Evolutionary conservation across 768 basidiomycete genomes (phyloP).

Genomic region (Fomitopsis serialis): DNA sequence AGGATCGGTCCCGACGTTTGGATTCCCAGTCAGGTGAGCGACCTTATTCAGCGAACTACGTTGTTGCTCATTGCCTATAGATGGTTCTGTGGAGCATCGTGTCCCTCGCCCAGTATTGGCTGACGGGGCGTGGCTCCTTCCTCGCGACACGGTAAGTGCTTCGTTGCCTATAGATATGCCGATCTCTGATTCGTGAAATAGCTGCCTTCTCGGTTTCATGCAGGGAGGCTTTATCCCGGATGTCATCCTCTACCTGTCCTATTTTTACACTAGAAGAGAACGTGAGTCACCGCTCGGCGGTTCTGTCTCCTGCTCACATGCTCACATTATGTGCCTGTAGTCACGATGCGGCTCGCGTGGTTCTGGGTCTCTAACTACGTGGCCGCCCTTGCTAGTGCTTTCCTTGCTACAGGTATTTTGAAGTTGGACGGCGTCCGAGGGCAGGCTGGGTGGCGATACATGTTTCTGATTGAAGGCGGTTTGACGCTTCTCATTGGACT

Average conservation of each 20-base stretch:
- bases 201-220: constrained; percentile 50
- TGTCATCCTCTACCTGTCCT: constrained; percentile 58
- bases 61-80: constrained; percentile 16
- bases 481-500: constrained; percentile 47
- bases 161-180: background rate
- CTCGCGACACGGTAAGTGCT: constrained; percentile 40
- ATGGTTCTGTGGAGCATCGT: constrained; percentile 55
- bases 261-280: constrained; percentile 57
- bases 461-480: constrained; percentile 51
- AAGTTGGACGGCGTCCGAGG: constrained; percentile 47
- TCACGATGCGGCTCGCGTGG: constrained; percentile 61
- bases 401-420: constrained; percentile 62
- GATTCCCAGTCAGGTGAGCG: constrained; percentile 50
- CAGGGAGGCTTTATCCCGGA: constrained; percentile 67
- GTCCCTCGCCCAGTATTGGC: constrained; percentile 55
- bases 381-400: constrained; percentile 50
- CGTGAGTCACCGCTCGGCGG: constrained; percentile 28
- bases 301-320: background rate
- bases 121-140: constrained; percentile 47
- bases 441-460: constrained; percentile 51
- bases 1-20: constrained; percentile 63
- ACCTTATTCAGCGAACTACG: background rate
- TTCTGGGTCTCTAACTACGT: constrained; percentile 65
- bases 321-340: constrained; percentile 18
- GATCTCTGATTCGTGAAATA: constrained; percentile 12